These are phyloP conservation scores for Coemansia sp. DNA, from an alignment of 192 early-diverging fungal genomes.

Conservation along the genomic window DNA sequence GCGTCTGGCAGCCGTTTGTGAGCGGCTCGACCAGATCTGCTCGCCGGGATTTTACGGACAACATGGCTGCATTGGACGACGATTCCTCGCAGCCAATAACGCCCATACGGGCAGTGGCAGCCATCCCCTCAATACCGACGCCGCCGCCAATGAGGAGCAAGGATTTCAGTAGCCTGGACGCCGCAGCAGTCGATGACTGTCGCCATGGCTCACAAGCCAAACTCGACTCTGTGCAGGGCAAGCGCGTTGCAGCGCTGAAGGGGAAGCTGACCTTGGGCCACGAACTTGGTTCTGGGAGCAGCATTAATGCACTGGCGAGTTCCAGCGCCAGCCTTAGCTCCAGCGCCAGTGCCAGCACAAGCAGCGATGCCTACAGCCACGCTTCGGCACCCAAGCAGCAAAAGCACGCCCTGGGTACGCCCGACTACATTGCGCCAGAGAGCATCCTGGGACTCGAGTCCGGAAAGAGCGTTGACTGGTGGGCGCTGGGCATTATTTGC, in stretches of 20 bases:
- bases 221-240: conserved; percentile 6
- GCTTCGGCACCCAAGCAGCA: neutral
- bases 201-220: neutral
- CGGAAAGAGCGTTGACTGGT: conserved; percentile 79
- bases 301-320: conserved; percentile 7
- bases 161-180: neutral
- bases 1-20: conserved; percentile 15
- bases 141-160: conserved; percentile 5
- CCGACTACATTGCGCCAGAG: conserved; percentile 94
- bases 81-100: neutral
- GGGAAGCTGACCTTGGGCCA: neutral
- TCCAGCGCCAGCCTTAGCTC: conserved; percentile 6
- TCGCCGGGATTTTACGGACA: neutral
- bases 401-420: conserved; percentile 66
- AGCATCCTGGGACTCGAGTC: conserved; percentile 83
- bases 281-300: neutral
- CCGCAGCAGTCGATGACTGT: neutral
- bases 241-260: conserved; percentile 57
- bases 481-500: conserved; percentile 87
- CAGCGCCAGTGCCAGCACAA: conserved; percentile 14
- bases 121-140: conserved; percentile 5
- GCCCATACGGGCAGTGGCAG: neutral
- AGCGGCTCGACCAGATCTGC: neutral
- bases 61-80: neutral
- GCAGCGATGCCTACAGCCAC: neutral